A percentile compares a stretch with the other conserved stretches of the same genome.
Conservation (phyloP, 768 basidiomycete species). For the Tephrocybe rancida region DNA sequence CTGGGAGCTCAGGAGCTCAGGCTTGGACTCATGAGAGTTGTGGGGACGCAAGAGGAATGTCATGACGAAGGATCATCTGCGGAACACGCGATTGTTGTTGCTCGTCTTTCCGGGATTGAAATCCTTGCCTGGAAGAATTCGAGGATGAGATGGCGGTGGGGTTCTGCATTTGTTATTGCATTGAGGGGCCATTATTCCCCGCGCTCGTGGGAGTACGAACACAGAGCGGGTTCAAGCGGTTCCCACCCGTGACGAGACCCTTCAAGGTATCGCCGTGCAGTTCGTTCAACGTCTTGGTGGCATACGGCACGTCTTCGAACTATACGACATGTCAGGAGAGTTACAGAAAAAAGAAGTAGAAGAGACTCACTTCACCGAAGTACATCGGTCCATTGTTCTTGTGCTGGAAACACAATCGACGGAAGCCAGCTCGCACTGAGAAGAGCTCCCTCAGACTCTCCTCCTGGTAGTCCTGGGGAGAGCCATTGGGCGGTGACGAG, state of each 20-base stretch:
- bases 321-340: conserved; percentile 31
- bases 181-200: conserved; percentile 35
- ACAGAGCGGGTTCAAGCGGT: conserved; percentile 95
- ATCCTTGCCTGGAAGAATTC: conserved; percentile 14
- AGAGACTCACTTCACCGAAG: conserved; percentile 83
- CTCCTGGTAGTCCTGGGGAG: conserved; percentile 82
- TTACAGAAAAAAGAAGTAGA: neutral
- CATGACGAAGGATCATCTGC: conserved; percentile 23
- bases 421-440: conserved; percentile 77
- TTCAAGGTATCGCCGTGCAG: conserved; percentile 90
- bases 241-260: conserved; percentile 94
- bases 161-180: conserved; percentile 43
- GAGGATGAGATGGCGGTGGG: conserved; percentile 7
- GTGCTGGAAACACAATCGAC: conserved; percentile 91
- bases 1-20: conserved; percentile 34
- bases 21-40: conserved; percentile 19
- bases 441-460: conserved; percentile 86
- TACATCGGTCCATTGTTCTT: conserved; percentile 99
- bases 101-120: conserved; percentile 18
- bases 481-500: conserved; percentile 68
- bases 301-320: conserved; percentile 90
- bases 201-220: conserved; percentile 79
- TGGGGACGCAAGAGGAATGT: conserved; percentile 20
- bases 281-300: conserved; percentile 85
- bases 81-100: conserved; percentile 18